These are phyloP conservation scores for Cryptococcus sp. DNA, from an alignment of 1,284 basidiomycete species.

Conservation along the genomic window DNA sequence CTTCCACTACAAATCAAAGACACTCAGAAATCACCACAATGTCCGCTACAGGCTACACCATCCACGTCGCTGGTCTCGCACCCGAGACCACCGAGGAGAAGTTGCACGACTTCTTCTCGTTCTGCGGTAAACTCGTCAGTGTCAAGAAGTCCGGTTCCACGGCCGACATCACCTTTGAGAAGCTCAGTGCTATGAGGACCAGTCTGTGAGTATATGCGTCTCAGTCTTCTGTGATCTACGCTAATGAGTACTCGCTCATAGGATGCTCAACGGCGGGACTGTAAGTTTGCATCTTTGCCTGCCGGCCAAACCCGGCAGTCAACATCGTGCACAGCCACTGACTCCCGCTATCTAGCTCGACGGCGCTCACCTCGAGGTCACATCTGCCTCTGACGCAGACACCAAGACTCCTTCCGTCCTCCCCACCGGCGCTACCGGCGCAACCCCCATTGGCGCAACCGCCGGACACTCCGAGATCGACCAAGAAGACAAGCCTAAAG, in stretches of 20 bases:
- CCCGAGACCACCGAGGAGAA: constrained; percentile 53
- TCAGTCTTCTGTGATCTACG: not conserved
- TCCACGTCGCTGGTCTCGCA: constrained; percentile 53
- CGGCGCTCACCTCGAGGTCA: constrained; percentile 55
- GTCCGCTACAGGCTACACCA: constrained; percentile 32
- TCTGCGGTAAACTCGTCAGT: constrained; percentile 52
- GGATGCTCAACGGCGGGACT: constrained; percentile 53
- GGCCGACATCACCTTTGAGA: constrained; percentile 54
- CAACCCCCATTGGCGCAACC: constrained; percentile 44
- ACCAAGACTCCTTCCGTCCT: constrained; percentile 40
- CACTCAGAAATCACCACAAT: not conserved
- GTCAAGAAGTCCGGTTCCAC: constrained; percentile 50
- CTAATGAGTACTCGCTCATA: constrained; percentile 1
- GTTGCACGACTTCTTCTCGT: constrained; percentile 54
- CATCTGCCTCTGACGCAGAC: constrained; percentile 42
- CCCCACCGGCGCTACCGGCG: constrained; percentile 37
- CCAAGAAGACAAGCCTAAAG: constrained; percentile 56
- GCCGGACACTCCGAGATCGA: constrained; percentile 31
- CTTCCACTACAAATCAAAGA: constrained; percentile 1
- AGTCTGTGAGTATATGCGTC: constrained; percentile 37
- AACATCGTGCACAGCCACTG: not conserved
- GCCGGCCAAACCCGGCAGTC: too few species aligned
- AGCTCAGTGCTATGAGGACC: constrained; percentile 54
- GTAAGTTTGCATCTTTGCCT: constrained; percentile 29
- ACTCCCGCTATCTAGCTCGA: constrained; percentile 39